Percentiles rank a stretch among this genome's conserved stretches.
Evolutionary conservation across 2,329 filamentous ascomycete genomes (phyloP).

Genomic region (Botrytis pseudocinerea): DNA sequence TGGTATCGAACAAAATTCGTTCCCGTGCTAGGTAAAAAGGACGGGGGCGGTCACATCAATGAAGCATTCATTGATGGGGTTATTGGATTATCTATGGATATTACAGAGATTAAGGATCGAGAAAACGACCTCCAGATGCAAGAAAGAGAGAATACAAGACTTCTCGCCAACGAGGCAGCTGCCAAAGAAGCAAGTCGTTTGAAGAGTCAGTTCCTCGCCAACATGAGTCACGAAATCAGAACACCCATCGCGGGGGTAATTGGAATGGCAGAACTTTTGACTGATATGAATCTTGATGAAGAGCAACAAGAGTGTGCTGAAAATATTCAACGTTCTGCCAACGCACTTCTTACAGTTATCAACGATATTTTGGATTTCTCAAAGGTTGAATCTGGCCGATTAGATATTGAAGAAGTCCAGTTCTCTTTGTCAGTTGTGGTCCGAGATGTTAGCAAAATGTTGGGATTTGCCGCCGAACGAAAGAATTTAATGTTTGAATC

Average conservation of each 20-base stretch:
- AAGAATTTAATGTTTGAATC: conserved; percentile 74
- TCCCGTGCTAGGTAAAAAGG: conserved; percentile 60
- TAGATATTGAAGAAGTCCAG: conserved; percentile 79
- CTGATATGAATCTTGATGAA: conserved; percentile 65
- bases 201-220: conserved; percentile 78
- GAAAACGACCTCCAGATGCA: conserved; percentile 64
- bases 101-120: conserved; percentile 68
- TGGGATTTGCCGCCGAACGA: conserved; percentile 78
- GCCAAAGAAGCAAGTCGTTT: conserved; percentile 78
- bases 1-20: conserved; percentile 73
- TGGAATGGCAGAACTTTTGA: conserved; percentile 74
- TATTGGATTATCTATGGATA: conserved; percentile 77
- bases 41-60: conserved; percentile 51
- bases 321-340: conserved; percentile 76
- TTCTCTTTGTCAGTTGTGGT: conserved; percentile 72
- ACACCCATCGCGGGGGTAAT: conserved; percentile 80
- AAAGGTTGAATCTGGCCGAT: conserved; percentile 75
- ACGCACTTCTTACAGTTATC: conserved; percentile 81
- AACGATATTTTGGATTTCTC: conserved; percentile 92
- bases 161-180: conserved; percentile 73
- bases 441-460: conserved; percentile 81
- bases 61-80: conserved; percentile 65
- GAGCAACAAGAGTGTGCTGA: conserved; percentile 75
- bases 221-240: conserved; percentile 80
- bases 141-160: conserved; percentile 66